Percentiles rank a stretch among this genome's conserved stretches.
These are phyloP conservation scores for Nymphaea thermarum DNA, from an alignment of 164 flowering plant genomes.

Conservation along the genomic window DNA sequence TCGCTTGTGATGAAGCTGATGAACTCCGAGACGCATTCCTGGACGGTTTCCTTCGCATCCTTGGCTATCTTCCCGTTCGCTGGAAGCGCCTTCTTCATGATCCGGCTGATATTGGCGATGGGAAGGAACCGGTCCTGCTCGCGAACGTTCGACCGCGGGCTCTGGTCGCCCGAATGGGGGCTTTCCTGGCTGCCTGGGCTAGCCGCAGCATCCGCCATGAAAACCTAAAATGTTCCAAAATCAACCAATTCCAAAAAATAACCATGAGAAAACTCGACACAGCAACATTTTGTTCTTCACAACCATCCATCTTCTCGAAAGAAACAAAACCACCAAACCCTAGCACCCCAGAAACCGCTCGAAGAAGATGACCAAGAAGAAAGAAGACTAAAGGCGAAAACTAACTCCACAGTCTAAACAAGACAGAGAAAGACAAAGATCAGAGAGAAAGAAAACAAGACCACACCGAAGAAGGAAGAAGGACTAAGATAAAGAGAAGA, in stretches of 20 bases:
- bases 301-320: not conserved
- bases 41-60: constrained; percentile 36
- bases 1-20: constrained; percentile 39
- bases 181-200: constrained; percentile 36
- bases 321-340: not conserved
- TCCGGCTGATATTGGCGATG: constrained; percentile 34
- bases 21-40: constrained; percentile 36
- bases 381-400: not conserved
- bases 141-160: constrained; percentile 23
- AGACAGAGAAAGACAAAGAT: no score
- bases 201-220: constrained; percentile 25
- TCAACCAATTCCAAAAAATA: constrained; percentile 7
- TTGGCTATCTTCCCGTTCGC: constrained; percentile 35
- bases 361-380: not conserved
- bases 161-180: constrained; percentile 17
- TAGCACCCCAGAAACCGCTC: not conserved
- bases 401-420: not conserved
- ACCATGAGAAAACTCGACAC: not conserved
- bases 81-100: constrained; percentile 38
- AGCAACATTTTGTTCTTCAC: not conserved
- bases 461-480: not conserved
- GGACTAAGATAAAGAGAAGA: no score
- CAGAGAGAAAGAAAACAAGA: no score
- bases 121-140: constrained; percentile 35
- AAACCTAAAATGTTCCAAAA: constrained; percentile 6